Conservation (phyloP, 306 rosid species). For the Cucurbita ficifolia region DNA sequence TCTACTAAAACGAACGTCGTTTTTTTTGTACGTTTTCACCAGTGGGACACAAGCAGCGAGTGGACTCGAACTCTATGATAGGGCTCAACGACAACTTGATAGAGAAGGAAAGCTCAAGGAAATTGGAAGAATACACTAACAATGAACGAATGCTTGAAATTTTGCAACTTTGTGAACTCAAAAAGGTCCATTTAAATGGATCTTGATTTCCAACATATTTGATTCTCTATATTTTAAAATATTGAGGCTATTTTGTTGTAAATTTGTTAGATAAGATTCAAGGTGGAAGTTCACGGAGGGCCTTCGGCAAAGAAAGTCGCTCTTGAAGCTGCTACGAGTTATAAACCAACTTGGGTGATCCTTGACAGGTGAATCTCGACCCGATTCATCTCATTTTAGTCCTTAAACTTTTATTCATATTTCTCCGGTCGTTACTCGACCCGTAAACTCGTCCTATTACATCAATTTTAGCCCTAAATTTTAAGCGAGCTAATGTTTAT, state of each 20-base stretch:
- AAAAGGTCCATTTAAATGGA: constrained; percentile 24
- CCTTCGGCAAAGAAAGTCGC: constrained; percentile 28
- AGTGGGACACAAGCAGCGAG: constrained; percentile 60
- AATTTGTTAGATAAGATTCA: constrained; percentile 12
- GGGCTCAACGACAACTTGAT: constrained; percentile 30
- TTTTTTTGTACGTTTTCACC: not conserved
- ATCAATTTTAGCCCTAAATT: not conserved
- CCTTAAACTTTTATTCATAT: not conserved
- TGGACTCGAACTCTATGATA: constrained; percentile 25
- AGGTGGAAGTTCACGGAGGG: constrained; percentile 31
- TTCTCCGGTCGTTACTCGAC: not conserved
- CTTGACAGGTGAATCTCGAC: constrained; percentile 48
- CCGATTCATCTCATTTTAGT: not conserved
- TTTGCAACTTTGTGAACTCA: constrained; percentile 11
- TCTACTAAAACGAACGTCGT: not conserved
- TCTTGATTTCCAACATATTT: not conserved
- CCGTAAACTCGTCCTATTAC: too few species aligned
- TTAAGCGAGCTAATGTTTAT: too few species aligned
- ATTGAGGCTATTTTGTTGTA: not conserved
- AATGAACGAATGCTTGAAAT: constrained; percentile 18
- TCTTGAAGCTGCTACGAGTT: constrained; percentile 13
- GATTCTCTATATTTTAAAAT: not conserved
- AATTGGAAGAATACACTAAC: constrained; percentile 20
- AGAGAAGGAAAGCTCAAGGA: constrained; percentile 20
- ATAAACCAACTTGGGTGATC: constrained; percentile 45